Conservation (phyloP, 2,329 filamentous ascomycete genomes). For the Penicillium sp. region DNA sequence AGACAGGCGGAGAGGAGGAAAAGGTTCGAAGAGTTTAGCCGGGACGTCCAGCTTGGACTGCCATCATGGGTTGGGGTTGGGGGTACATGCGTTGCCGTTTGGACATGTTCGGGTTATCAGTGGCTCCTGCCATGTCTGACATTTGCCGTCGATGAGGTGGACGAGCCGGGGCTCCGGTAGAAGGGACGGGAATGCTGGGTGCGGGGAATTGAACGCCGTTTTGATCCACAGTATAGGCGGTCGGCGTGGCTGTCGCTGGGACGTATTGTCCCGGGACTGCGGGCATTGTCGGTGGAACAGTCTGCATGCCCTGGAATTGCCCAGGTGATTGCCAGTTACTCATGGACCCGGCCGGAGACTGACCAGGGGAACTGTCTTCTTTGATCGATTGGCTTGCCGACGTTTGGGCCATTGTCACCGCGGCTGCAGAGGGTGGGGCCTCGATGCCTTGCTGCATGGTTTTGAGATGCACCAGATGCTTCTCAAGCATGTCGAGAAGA, state of each 20-base stretch:
- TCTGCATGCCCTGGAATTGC: conserved; percentile 54
- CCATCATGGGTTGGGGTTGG: conserved; percentile 44
- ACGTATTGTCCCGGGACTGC: conserved; percentile 42
- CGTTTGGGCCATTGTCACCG: conserved; percentile 47
- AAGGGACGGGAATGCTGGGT: conserved; percentile 33
- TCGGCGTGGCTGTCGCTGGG: conserved; percentile 34
- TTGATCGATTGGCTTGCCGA: conserved; percentile 55
- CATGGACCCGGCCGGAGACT: conserved; percentile 54
- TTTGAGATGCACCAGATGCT: conserved; percentile 78
- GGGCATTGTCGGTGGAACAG: conserved; percentile 48
- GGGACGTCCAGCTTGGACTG: conserved; percentile 46
- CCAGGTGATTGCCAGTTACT: conserved; percentile 62
- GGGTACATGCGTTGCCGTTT: conserved; percentile 58
- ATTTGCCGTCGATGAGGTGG: conserved; percentile 53
- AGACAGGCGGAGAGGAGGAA: conserved; percentile 15
- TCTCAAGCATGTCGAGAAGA: conserved; percentile 78
- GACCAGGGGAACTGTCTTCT: conserved; percentile 58
- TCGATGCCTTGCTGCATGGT: conserved; percentile 58
- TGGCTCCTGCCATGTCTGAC: conserved; percentile 55
- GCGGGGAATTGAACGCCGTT: conserved; percentile 40
- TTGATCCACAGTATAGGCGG: conserved; percentile 38
- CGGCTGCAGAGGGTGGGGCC: conserved; percentile 32
- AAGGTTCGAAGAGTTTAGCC: conserved; percentile 17
- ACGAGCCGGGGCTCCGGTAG: conserved; percentile 25
- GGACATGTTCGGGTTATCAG: conserved; percentile 48